Evolutionary conservation across 2,329 filamentous ascomycete genomes (phyloP).

Genomic region (Diplodia seriata): DNA sequence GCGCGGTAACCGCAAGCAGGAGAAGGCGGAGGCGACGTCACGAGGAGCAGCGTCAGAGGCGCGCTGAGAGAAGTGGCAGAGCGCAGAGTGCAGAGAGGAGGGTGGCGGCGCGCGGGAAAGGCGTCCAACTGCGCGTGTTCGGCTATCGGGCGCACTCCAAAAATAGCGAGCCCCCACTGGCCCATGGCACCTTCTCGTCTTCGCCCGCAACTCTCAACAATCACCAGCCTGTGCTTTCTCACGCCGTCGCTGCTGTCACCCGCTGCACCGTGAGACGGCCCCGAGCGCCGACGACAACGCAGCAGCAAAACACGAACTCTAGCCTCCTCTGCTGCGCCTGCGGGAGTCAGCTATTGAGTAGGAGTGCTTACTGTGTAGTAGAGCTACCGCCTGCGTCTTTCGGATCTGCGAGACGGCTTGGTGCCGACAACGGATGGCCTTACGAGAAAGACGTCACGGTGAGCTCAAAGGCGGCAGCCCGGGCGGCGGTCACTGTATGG

Average conservation of each 20-base stretch:
- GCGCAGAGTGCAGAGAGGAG: neutral
- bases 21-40: neutral
- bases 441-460: constrained; percentile 10
- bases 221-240: neutral
- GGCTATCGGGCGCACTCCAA: constrained; percentile 19
- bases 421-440: neutral
- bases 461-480: neutral
- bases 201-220: neutral
- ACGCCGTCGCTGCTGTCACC: neutral
- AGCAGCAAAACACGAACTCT: constrained; percentile 24
- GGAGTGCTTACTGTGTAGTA: constrained; percentile 9
- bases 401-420: neutral
- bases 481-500: constrained; percentile 6
- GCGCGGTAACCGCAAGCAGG: constrained; percentile 9
- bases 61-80: neutral
- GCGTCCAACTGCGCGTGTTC: constrained; percentile 23
- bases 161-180: constrained; percentile 8
- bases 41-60: constrained; percentile 16
- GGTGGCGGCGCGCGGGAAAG: constrained; percentile 10
- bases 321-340: neutral
- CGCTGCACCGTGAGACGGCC: constrained; percentile 19
- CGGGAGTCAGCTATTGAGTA: neutral
- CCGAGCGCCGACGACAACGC: constrained; percentile 13
- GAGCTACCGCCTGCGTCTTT: neutral
- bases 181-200: neutral